Conservation (phyloP, 805 yeast genomes). For the Hanseniaspora pseudoguilliermondii region DNA sequence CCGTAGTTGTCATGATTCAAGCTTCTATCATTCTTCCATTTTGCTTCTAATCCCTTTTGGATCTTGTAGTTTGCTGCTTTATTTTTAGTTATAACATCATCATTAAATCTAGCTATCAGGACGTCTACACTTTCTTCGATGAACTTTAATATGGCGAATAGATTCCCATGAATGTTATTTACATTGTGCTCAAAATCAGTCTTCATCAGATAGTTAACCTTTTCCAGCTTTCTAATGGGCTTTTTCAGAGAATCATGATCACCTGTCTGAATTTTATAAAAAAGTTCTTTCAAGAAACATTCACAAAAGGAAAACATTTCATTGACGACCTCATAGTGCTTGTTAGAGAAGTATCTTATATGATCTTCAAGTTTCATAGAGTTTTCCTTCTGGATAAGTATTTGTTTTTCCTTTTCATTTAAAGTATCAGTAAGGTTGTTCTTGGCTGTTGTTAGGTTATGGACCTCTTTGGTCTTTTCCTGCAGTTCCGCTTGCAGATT, state of each 20-base stretch:
- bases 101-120: not conserved
- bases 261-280: not conserved
- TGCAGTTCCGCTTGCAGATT: not conserved
- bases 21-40: conserved; percentile 1
- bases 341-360: not conserved
- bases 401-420: not conserved
- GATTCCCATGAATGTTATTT: not conserved
- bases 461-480: not conserved
- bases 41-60: not conserved
- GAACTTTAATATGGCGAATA: not conserved
- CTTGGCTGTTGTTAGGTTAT: not conserved
- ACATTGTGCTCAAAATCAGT: not conserved
- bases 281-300: not conserved
- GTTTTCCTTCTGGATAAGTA: not conserved
- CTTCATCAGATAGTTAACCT: not conserved
- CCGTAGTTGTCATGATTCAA: not conserved
- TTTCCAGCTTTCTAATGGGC: not conserved
- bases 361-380: not conserved
- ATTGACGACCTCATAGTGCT: not conserved
- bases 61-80: not conserved
- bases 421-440: not conserved
- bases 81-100: not conserved
- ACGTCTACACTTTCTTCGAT: conserved; percentile 5
- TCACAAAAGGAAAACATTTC: not conserved
- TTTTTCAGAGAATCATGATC: conserved; percentile 6